phyloP scores from a whole-genome alignment of 2,329 filamentous ascomycete species.

The Chaetomium strumarium region DNA sequence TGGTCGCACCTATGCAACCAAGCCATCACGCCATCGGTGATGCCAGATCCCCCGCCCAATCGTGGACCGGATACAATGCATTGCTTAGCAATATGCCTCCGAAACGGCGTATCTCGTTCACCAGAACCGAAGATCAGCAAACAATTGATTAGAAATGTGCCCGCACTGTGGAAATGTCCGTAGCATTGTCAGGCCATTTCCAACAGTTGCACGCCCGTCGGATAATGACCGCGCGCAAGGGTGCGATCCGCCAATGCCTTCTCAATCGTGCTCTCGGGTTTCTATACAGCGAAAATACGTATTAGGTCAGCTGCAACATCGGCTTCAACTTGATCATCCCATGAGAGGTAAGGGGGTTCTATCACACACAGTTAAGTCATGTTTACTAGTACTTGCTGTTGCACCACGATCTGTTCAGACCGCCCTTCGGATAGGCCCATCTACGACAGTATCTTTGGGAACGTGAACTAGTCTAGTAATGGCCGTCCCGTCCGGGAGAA shows the following conservation, averaged over 20 bases:
- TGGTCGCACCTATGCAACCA: not conserved
- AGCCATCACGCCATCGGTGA: conserved; percentile 9
- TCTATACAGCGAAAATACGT: too few relatives aligned
- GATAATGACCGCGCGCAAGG: too few relatives aligned
- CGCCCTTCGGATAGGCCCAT: not conserved
- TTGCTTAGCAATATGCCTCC: conserved; percentile 6
- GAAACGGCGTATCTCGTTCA: not conserved
- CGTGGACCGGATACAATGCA: not conserved
- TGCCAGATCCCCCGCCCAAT: not conserved
- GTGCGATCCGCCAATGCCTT: too few relatives aligned
- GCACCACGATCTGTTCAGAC: too few relatives aligned
- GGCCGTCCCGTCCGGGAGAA: conserved; percentile 60
- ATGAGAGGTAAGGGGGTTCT: too few relatives aligned
- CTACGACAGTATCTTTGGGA: not conserved
- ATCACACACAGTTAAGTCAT: too few relatives aligned
- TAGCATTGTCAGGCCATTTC: not conserved
- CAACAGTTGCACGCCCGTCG: too few relatives aligned
- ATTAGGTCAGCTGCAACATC: too few relatives aligned
- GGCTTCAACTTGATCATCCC: too few relatives aligned
- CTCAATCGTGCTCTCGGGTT: too few relatives aligned
- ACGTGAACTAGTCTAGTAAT: conserved; percentile 52
- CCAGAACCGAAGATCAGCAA: not conserved
- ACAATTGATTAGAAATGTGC: conserved; percentile 2
- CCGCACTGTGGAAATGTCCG: not conserved
- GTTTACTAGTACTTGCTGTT: too few relatives aligned